These are phyloP conservation scores for Saccharomyces hybrid DNA, from an alignment of 1,139 yeast genomes.

Conservation along the genomic window DNA sequence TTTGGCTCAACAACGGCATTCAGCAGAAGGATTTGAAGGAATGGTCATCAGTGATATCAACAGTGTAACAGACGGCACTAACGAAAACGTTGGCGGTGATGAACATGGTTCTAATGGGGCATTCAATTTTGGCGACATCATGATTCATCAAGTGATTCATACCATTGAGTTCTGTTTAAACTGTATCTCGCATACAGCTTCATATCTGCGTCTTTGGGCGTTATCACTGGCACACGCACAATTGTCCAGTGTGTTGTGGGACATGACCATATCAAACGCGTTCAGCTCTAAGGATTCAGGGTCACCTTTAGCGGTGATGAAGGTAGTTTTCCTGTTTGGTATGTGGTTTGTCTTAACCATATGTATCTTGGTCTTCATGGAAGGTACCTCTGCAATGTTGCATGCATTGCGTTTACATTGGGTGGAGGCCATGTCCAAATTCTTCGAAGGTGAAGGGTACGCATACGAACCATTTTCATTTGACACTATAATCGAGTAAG, in stretches of 20 bases:
- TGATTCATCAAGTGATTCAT: no score
- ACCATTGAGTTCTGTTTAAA: no score
- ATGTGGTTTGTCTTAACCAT: constrained; percentile 76
- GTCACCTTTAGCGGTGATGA: constrained; percentile 28
- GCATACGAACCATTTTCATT: constrained; percentile 65
- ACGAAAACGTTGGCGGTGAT: constrained; percentile 11
- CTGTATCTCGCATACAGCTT: no score
- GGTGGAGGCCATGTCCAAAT: no score
- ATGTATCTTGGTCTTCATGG: constrained; percentile 70
- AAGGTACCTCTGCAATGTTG: constrained; percentile 82
- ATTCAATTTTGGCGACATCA: constrained; percentile 34
- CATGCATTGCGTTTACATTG: constrained; percentile 50
- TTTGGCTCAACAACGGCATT: constrained; percentile 24
- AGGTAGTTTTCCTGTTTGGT: constrained; percentile 45
- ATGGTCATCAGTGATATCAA: constrained; percentile 25
- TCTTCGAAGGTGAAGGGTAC: constrained; percentile 67
- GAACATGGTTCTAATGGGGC: constrained; percentile 38
- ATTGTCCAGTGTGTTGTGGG: no score
- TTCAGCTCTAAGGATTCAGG: constrained; percentile 38
- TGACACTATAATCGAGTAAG: constrained; percentile 7
- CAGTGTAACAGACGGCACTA: constrained; percentile 15
- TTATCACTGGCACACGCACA: no score
- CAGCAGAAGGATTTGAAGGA: constrained; percentile 35
- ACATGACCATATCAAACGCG: constrained; percentile 38
- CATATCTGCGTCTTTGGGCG: no score